phyloP scores from a whole-genome alignment of 345 rosid species.

The Hibiscus tridactylites region DNA sequence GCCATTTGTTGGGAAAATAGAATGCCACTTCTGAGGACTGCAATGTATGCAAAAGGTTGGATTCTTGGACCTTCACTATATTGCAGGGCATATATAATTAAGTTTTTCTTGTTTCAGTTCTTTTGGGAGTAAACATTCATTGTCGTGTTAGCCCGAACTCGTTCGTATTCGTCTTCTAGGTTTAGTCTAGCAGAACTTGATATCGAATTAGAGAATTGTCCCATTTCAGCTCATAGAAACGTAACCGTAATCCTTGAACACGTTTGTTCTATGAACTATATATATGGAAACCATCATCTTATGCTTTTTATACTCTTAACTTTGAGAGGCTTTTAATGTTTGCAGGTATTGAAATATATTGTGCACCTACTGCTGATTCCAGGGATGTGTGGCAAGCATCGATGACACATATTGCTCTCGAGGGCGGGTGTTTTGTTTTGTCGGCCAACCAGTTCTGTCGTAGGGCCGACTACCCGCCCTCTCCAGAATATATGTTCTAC shows the following conservation, averaged over 20 bases:
- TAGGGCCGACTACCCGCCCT: not conserved
- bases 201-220: too few species aligned
- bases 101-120: too few species aligned
- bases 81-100: not conserved
- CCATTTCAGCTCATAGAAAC: too few species aligned
- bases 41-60: conserved; percentile 88
- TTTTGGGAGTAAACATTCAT: not conserved
- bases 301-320: too few species aligned
- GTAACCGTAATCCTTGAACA: too few species aligned
- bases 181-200: not conserved
- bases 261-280: too few species aligned
- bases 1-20: conserved; percentile 8
- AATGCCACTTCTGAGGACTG: conserved; percentile 89
- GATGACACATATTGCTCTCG: conserved; percentile 8
- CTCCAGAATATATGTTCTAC: not conserved
- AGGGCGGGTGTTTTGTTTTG: conserved; percentile 8
- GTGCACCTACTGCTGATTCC: conserved; percentile 9
- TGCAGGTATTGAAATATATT: conserved; percentile 6
- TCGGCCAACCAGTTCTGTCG: conserved; percentile 10
- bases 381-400: conserved; percentile 8
- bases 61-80: not conserved
- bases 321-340: not conserved
- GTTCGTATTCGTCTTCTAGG: not conserved
- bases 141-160: not conserved
- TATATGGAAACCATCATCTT: too few species aligned